These are phyloP conservation scores for Hygrocybe punicea DNA, from an alignment of 768 basidiomycete genomes.

Conservation along the genomic window DNA sequence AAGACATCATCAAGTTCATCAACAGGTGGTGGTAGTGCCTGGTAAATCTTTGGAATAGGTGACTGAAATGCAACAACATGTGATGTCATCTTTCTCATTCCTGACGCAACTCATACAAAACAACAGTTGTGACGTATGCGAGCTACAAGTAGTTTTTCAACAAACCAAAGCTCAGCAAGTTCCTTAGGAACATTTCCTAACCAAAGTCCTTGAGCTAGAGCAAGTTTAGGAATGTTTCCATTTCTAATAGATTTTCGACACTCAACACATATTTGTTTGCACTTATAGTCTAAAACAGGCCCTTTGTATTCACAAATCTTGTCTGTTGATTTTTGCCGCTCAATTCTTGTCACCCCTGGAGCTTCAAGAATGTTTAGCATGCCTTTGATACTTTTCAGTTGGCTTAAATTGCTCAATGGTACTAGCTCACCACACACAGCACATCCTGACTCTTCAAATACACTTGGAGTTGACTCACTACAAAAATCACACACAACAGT, in stretches of 20 bases:
- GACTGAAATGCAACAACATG: conserved; percentile 23
- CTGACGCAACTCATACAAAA: conserved; percentile 23
- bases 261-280: conserved; percentile 9
- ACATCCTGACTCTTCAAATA: conserved; percentile 29
- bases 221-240: conserved; percentile 5
- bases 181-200: conserved; percentile 28
- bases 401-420: conserved; percentile 1
- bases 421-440: conserved; percentile 29
- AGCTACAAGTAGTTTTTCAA: conserved; percentile 26
- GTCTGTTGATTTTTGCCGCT: conserved; percentile 1
- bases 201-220: conserved; percentile 34
- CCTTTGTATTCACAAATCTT: conserved; percentile 12
- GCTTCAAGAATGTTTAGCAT: conserved; percentile 4
- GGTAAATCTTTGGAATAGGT: conserved; percentile 32
- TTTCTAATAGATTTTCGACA: conserved; percentile 6
- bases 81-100: conserved; percentile 13
- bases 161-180: conserved; percentile 21
- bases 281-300: conserved; percentile 15
- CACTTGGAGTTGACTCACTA: not conserved
- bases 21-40: conserved; percentile 27
- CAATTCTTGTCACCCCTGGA: conserved; percentile 5
- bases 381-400: conserved; percentile 6
- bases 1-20: conserved; percentile 34
- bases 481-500: conserved; percentile 3
- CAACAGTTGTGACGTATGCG: conserved; percentile 25